Base-by-base conservation (phyloP, 2,329 filamentous ascomycete genomes). In the Calonectria leucothoes region DNA sequence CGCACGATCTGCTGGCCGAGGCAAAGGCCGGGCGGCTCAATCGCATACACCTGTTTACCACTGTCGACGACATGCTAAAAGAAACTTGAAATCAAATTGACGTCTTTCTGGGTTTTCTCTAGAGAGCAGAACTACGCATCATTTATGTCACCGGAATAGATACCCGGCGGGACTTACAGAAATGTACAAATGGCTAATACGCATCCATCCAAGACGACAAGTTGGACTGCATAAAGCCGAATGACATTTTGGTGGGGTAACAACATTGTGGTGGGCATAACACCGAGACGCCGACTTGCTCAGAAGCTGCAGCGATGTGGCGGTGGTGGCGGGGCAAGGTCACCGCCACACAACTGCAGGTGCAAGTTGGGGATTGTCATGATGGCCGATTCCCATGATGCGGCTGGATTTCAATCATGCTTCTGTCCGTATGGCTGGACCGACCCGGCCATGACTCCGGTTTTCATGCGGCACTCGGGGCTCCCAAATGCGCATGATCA, bases 51-150 rank as follows among this genome's bases (percentile, higher is more conserved):
- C 59, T 63, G 29, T 42, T 49, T 29, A 69, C 39, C 48, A 33
- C 63, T 57, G 75, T 14, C 69, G 67, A 71, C 25, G 78, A 73
- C 76, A 77, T 77, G 49, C 25, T 69, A 29, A 61, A 39, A 20
- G 39, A n/a, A 12, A 29, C 8, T 31, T 67, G 42, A n/a, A 20
- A 15, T 35, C 27, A n/a, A 39, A 39, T 64, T 65, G 57, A 48
- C 2, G 11, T 66, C 14, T 55, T 55, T 59, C 14, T 23, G 8
- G 27, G n/a, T n/a, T 17, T 61, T 33, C 49, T 31, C 20, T 14
- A 11, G 48, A 63, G 52, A 61, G 20, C 55, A 61, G 59, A 66
- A 51, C 33, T 29, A n/a, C 25, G 31, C 51, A 73, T 75, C 72
- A 66, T 75, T 69, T 71, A 71, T 73, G 31, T n/a, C 51, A 69